Evolutionary conservation across 129 eudicot genomes (phyloP).

Genomic region (Rutidosis leptorrhynchoides): DNA sequence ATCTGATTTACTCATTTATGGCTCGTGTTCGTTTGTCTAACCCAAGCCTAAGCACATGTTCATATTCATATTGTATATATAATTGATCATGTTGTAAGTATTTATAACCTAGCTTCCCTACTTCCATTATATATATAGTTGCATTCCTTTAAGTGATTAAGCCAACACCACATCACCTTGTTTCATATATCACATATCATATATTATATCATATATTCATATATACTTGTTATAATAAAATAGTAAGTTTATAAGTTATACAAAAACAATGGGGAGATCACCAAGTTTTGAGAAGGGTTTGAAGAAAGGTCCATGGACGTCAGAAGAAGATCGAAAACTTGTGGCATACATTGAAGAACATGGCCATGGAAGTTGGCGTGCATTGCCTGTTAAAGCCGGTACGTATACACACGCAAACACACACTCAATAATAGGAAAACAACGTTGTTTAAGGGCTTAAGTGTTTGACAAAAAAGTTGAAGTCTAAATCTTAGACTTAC

Average conservation of each 20-base stretch:
- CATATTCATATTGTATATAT: background rate
- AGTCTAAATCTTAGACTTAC: background rate
- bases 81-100: background rate
- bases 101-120: conserved; percentile 13
- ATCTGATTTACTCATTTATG: conserved; percentile 27
- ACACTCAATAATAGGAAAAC: background rate
- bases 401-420: background rate
- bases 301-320: conserved; percentile 75
- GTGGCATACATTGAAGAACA: conserved; percentile 52
- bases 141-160: background rate
- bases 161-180: background rate
- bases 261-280: conserved; percentile 44
- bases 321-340: conserved; percentile 63
- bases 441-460: background rate
- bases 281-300: conserved; percentile 50
- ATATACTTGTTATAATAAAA: background rate
- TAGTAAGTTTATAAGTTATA: background rate
- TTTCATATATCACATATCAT: too few species aligned
- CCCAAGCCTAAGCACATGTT: conserved; percentile 11
- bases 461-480: background rate
- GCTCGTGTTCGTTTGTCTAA: conserved; percentile 16
- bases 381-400: conserved; percentile 70
- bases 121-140: background rate
- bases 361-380: conserved; percentile 75
- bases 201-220: too few species aligned